Conservation (phyloP, 352 stramenopile genomes). For the Globisporangium solare region DNA sequence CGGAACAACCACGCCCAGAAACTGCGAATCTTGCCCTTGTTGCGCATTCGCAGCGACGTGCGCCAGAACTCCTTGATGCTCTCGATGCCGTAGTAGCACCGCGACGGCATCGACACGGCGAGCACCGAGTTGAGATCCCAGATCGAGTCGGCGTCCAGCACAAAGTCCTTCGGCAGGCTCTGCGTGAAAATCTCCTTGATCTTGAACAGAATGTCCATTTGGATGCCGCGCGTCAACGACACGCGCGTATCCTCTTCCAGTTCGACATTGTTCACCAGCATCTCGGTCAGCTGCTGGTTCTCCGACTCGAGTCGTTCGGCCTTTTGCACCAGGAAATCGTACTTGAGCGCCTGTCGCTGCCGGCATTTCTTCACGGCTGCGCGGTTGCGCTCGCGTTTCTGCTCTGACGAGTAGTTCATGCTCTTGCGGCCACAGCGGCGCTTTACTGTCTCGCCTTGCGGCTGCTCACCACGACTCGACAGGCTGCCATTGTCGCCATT, state of each 20-base stretch:
- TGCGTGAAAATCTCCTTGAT: constrained; percentile 88
- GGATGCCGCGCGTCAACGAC: constrained; percentile 72
- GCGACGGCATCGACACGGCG: constrained; percentile 79
- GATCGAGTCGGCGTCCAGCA: constrained; percentile 78
- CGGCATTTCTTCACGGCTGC: constrained; percentile 84
- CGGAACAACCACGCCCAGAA: constrained; percentile 86
- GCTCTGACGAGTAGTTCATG: constrained; percentile 84
- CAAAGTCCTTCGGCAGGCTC: constrained; percentile 81
- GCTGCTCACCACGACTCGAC: constrained; percentile 10
- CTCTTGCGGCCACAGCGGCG: constrained; percentile 75
- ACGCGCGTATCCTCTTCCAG: constrained; percentile 48
- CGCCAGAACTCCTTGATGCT: constrained; percentile 87
- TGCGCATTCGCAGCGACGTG: constrained; percentile 79
- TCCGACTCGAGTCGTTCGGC: constrained; percentile 58
- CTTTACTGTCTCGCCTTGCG: constrained; percentile 20
- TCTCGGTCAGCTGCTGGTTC: constrained; percentile 67
- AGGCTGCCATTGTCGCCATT: neutral
- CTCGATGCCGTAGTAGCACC: constrained; percentile 83
- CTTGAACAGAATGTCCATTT: constrained; percentile 86
- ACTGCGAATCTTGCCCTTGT: constrained; percentile 85
- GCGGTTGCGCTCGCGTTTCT: constrained; percentile 81
- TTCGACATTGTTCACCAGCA: constrained; percentile 69
- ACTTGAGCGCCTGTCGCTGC: constrained; percentile 74
- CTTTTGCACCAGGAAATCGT: constrained; percentile 76
- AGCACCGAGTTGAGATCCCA: constrained; percentile 84